Conservation (phyloP, 2,329 filamentous ascomycete species). For the Trichoderma pleuroti region DNA sequence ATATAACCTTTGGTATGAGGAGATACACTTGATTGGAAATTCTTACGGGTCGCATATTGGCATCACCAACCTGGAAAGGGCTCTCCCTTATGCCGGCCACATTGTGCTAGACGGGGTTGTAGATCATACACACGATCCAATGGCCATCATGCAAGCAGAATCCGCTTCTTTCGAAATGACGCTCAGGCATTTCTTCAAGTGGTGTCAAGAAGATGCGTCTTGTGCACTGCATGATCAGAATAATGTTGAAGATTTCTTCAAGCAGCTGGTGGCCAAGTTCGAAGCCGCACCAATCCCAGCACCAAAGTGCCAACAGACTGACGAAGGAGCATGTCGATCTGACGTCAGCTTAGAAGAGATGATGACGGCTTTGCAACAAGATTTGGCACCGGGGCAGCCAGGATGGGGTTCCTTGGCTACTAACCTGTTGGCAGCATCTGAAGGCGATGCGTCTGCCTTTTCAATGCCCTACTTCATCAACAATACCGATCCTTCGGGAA, state of each 20-base stretch:
- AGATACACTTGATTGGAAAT: not conserved
- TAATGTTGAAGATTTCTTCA: not conserved
- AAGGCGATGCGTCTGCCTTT: not conserved
- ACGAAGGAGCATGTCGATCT: not conserved
- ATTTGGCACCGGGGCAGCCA: not conserved
- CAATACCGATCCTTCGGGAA: not conserved
- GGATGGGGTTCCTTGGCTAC: not conserved
- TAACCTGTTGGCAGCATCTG: not conserved
- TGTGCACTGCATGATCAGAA: not conserved
- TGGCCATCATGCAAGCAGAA: constrained; percentile 10
- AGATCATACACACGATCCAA: constrained; percentile 24
- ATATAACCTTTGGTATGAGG: not conserved
- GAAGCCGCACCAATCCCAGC: not conserved
- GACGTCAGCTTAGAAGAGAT: not conserved
- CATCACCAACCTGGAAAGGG: constrained; percentile 18
- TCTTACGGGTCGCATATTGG: not conserved
- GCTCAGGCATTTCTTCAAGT: not conserved
- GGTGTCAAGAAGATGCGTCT: not conserved
- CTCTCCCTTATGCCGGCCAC: constrained; percentile 34
- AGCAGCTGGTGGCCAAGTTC: not conserved
- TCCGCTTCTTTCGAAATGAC: constrained; percentile 2
- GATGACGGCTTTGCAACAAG: not conserved
- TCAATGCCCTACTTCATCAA: not conserved
- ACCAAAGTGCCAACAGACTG: not conserved
- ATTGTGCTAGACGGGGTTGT: constrained; percentile 39